Base-by-base conservation (phyloP, 768 basidiomycete genomes). In the Suillus spraguei region DNA sequence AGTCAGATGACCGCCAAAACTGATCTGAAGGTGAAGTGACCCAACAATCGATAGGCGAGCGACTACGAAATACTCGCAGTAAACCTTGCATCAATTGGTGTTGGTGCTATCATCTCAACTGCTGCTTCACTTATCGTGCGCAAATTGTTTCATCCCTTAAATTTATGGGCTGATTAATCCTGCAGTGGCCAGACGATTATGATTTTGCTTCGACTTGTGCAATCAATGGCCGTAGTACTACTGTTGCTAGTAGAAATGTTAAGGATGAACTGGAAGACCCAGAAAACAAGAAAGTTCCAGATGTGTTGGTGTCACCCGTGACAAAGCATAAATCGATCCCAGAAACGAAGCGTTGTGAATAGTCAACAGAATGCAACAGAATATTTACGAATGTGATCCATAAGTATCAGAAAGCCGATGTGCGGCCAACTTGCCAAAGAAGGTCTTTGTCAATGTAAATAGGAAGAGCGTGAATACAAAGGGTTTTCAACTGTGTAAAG, bases 1-100 rank as follows among this genome's bases (percentile, higher is more conserved):
- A 28, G 28, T 4, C 77, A 79, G 71, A 81, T 66, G 32, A 80
- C 80, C 38, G 36, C 17, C 20, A 3, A 52, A 11, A 22, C 54
- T 65, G 49, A 65, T 20, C 10, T 44, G 33, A 49, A 20, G 38
- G 2, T 38, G 42, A 60, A 61, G 38, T 39, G 22, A 28, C 5
- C 20, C 41, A 32, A 14, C 24, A 13, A 49, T 60, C 32, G 36
- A 56, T 62, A 74, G 81, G 79, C 22, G 82, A 86, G 79, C 22
- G 82, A 86, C 72, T 80, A 80, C 62, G 83, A 85, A 70, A 96
- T 97, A 93, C 81, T 97, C 17, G 88, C 93, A 0, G 95, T 95
- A 3, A 95, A 96, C 76, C 78, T 97, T n/a, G 89, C 88, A 2
- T 88, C 93, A 2, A 92, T 96, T 66, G 90, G 85, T 33, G 80